Base-by-base conservation (phyloP, 2,329 filamentous ascomycete genomes). In the Teratosphaeria nubilosa region DNA sequence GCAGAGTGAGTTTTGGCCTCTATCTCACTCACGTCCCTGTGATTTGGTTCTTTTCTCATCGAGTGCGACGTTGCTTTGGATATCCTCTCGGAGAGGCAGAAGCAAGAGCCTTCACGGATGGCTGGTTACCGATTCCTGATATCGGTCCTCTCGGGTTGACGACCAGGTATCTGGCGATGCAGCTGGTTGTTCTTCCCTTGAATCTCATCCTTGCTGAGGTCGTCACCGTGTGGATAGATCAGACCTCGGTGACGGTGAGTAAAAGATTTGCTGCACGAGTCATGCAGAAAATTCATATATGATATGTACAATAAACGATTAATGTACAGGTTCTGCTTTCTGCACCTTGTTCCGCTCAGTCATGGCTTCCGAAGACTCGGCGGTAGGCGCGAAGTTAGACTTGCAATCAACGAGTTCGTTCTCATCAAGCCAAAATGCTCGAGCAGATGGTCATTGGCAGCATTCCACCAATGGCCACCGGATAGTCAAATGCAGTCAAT, bases 1-100 rank as follows among this genome's bases (percentile, higher is more conserved):
- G 83, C 59, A 79, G 78, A 66, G 79, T 85, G 63, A 84, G 80
- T 56, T 86, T 82, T 65, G 78, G 81, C 54, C 67, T 86, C 25
- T 86, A 86, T 68, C 76, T 86, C 13, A 79, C 84, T 73, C 83
- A 86, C 66, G 80, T 82, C 0, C 79, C 80, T 3, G 76, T 79
- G 80, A 30, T 55, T 11, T 55, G 82, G 63, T 76, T 77, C 1
- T 64, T 80, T 20, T 81, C 81, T 11, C 83, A 82, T 63, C 72
- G 76, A 34, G 45, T 88, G 1, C 76, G 78, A 58, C 75, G 82
- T 65, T 74, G 74, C 34, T 75, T 76, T 70, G 78, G 74, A 70
- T 4, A 77, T 81, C 9, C 48, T 45, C 13, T 25, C 68, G 34
- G 14, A 41, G 2, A 41, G 11, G 13, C 16, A 11, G 64, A 75